These are phyloP conservation scores for Pseudocercospora fuligena DNA, from an alignment of 2,329 filamentous ascomycete genomes.

Conservation along the genomic window DNA sequence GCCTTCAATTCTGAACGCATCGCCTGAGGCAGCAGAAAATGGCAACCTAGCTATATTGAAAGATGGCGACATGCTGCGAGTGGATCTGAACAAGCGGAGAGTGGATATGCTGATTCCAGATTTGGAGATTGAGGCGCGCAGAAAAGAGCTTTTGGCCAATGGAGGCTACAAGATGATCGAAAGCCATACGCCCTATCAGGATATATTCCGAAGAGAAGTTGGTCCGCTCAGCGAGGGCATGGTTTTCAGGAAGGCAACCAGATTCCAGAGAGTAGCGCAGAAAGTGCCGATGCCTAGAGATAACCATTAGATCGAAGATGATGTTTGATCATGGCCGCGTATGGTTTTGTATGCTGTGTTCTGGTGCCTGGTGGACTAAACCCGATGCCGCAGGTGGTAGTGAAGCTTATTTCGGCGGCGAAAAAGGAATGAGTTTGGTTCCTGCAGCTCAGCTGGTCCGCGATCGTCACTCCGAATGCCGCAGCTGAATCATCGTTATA, in stretches of 20 bases:
- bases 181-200: slow-evolving; percentile 40
- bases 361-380: background rate
- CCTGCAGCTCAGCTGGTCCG: background rate
- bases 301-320: slow-evolving; percentile 32
- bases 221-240: slow-evolving; percentile 40
- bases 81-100: slow-evolving; percentile 55
- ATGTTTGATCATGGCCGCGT: background rate
- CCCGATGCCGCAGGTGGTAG: background rate
- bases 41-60: slow-evolving; percentile 58
- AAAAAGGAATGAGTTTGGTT: background rate
- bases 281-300: slow-evolving; percentile 34
- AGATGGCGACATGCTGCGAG: slow-evolving; percentile 56
- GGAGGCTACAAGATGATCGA: slow-evolving; percentile 36
- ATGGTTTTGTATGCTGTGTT: background rate
- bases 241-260: slow-evolving; percentile 35
- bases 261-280: slow-evolving; percentile 38
- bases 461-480: background rate
- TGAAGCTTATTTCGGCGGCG: background rate
- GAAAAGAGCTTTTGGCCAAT: slow-evolving; percentile 37
- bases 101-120: slow-evolving; percentile 55
- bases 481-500: slow-evolving; percentile 2
- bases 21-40: slow-evolving; percentile 59
- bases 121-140: slow-evolving; percentile 49
- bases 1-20: slow-evolving; percentile 61
- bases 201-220: slow-evolving; percentile 38